Base-by-base conservation (phyloP, 306 rosid species). In the Quercus bicolor region DNA sequence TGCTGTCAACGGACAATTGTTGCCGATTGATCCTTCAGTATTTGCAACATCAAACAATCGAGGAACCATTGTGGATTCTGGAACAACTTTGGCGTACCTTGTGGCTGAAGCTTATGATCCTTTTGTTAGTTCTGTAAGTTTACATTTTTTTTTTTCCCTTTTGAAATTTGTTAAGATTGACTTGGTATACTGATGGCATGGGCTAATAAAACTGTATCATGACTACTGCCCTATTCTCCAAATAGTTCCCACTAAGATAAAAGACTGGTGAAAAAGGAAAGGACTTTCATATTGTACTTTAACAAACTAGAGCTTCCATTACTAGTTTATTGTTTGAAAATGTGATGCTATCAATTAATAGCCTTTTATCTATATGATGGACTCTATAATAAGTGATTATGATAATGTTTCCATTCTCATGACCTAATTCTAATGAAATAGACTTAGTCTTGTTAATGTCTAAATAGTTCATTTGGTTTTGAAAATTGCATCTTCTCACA, bases 41-140 rank as follows among this genome's bases (percentile, higher is more conserved):
- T 94, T 94, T 86, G 84, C 89, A 51, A 87, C 95, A 72, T 88
- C 97, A 52, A 82, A 48, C 75, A 80, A 88, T 77, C 84, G 88
- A 65, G 98, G 98, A 80, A 92, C 98, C 48, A 94, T 92, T 85
- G 87, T 94, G 73, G 97, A 94, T 79, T 83, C 94, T 11, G 97
- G 98, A 76, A 94, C 98, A 70, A 92, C 98, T 40, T 85, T 94
- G 88, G 83, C 98, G 56, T 92, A 92, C 84, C 91, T 94, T 77
- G 87, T 94, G 51, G 88, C 84, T 82, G 98, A 94, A 86, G 98
- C 97, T 24, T 94, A 79, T 71, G 93, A 88, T 88, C 97, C 97
- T 79, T 88, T 94, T 51, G 89, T 92, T 77, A 81, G 70, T 52
- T 88, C 95, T 72, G 98, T 94, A 87, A 89, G 97, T 87, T 86